Evolutionary conservation across 1,284 basidiomycete genomes (phyloP), one percentile per base, ranked within the genome.

Genomic region (Mycosarcoma mackinlayi): DNA sequence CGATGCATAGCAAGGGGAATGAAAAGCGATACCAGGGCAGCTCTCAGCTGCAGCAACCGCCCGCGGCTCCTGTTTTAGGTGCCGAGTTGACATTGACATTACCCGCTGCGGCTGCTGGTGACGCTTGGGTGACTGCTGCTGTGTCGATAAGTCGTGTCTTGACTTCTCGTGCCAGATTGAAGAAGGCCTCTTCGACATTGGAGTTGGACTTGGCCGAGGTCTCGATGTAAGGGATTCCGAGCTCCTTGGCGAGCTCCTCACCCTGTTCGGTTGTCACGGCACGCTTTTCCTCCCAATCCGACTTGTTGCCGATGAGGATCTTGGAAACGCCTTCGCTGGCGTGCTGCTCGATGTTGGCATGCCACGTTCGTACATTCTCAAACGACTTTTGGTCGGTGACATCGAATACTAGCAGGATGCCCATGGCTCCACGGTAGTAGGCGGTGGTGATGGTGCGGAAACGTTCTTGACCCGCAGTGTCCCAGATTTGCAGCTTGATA

Each of bases 391-490:
- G 93, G 84, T 98, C 95, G 27, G 96, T 98, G 37, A 98, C 94
- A 83, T 98, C 96, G 85, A 98, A 99, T 6, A 98, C 95, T 60
- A 99, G 88, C 55, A 99, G 86, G 80, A 98, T 99, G 53, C 96
- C 96, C 95, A 98, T 98, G 16, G 96, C 96, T 41, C 96, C 96
- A 76, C 96, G 91, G 87, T 99, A 99, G 85, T 99, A 99, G n/a
- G 96, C 94, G 9, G 95, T 97, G 39, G 96, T 98, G 84, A 99
- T 99, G 40, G 96, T 98, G 80, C 95, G 88, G 87, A 99, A 99
- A 34, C 96, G 91, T 86, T 99, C 96, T 86, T 98, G 96, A 37
- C 96, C 95, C 46, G 96, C 96, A 62, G 96, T 98, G 84, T 97
- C 94, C 94, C 94, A 97, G 92, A 96, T 97, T 84, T 97, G 94